Base-by-base conservation (phyloP, 352 stramenopile species). In the Pythium apleroticum region DNA sequence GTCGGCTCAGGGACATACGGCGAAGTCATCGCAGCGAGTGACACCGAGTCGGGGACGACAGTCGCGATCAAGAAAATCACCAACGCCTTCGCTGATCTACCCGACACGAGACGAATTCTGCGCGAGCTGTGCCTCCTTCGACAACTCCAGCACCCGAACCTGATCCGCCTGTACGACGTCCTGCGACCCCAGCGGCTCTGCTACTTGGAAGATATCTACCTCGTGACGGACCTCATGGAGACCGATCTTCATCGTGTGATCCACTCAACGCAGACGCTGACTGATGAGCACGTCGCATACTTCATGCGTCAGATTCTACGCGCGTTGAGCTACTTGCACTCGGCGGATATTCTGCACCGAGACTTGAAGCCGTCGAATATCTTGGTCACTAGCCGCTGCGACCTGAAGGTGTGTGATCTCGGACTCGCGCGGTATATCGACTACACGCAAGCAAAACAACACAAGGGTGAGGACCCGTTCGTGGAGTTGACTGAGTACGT, bases 281-380 rank as follows among this genome's bases (percentile, higher is more conserved):
- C 89, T 3, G 90, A 97, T 57, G 89, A 97, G 57, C 92, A 98
- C 65, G 84, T 97, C 14, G 87, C 93, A 22, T 98, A 98, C 66
- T 99, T 99, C 72, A 85, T 99, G 66, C 98, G 98, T 48, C 96
- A 99, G 76, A 97, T 99, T 56, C 71, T 99, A 19, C 87, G 92
- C 41, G 96, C 91, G 1, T 71, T 99, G n/a, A 96, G 97, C 57
- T 99, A 98, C 65, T 87, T 99, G 60, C 97, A 99, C 78, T 98
- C 92, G 14, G 95, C 93, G 10, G 95, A 97, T 57, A 95, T 99
- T 0, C 90, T 99, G 43, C 97, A 99, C 81, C 84, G 97, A 9
- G 97, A 99, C 66, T 72, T 99, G 30, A 98, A 99, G 72, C 90
- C 91, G 7, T 94, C 86, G 14, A 99, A 98, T 71, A 95, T 99